These are phyloP conservation scores for Arabis alpina DNA, from an alignment of 345 rosid genomes.

Conservation along the genomic window DNA sequence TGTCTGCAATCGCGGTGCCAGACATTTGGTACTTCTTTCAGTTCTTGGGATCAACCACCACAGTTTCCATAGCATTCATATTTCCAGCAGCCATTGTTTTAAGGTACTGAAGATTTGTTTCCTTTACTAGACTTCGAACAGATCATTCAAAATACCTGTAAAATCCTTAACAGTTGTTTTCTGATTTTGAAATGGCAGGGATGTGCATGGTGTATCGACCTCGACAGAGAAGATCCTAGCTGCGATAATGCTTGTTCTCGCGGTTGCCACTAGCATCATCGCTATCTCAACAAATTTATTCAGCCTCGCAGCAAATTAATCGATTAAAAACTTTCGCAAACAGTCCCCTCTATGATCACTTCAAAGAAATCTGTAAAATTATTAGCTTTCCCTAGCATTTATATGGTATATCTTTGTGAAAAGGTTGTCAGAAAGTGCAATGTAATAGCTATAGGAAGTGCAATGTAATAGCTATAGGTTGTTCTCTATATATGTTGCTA, in stretches of 20 bases:
- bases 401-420: constrained; percentile 16
- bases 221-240: constrained; percentile 48
- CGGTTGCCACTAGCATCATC: constrained; percentile 47
- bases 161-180: not conserved
- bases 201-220: constrained; percentile 53
- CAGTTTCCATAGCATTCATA: constrained; percentile 81
- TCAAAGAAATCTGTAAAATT: constrained; percentile 38
- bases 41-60: constrained; percentile 85
- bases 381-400: constrained; percentile 16
- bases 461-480: too few relatives aligned
- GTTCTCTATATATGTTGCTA: too few relatives aligned
- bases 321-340: constrained; percentile 11
- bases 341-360: constrained; percentile 39
- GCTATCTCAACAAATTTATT: constrained; percentile 49
- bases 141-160: not conserved
- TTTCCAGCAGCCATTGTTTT: constrained; percentile 83
- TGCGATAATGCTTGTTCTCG: constrained; percentile 44
- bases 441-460: constrained; percentile 25
- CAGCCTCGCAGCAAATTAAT: constrained; percentile 34
- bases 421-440: constrained; percentile 10
- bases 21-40: constrained; percentile 87
- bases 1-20: constrained; percentile 67
- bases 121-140: not conserved
- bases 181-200: constrained; percentile 36
- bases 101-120: constrained; percentile 51